Percentiles rank a stretch among this genome's conserved stretches.
These are phyloP conservation scores for Chloris gayana DNA, from an alignment of 176 grass and related monocot species.

Conservation along the genomic window DNA sequence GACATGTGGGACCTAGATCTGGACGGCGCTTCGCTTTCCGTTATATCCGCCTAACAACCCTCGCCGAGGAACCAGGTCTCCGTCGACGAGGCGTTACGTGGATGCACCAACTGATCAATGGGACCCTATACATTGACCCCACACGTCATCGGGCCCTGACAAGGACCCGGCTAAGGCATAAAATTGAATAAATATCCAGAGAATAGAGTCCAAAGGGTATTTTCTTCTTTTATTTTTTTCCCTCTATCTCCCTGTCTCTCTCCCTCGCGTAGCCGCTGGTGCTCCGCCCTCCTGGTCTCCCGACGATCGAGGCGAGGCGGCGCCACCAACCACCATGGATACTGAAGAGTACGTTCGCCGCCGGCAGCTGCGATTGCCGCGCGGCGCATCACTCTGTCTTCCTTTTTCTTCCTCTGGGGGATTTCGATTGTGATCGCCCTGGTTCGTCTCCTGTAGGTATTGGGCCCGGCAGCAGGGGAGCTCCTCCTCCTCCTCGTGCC, in stretches of 20 bases:
- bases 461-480: conserved; percentile 41
- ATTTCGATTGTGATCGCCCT: conserved; percentile 5
- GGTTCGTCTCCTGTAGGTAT: conserved; percentile 19
- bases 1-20: neutral
- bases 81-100: too few relatives aligned
- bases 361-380: neutral
- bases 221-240: neutral
- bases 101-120: too few relatives aligned
- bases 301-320: neutral
- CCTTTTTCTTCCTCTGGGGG: neutral
- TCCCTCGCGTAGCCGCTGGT: neutral
- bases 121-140: neutral
- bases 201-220: too few relatives aligned
- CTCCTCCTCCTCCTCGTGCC: conserved; percentile 44
- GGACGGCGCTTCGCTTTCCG: neutral
- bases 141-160: neutral
- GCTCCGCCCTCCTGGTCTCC: neutral
- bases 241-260: neutral
- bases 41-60: too few relatives aligned
- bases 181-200: neutral
- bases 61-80: neutral
- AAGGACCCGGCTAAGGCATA: neutral
- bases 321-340: conserved; percentile 32
- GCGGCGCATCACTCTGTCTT: neutral
- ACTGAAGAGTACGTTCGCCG: conserved; percentile 10